Evolutionary conservation across 306 rosid species (phyloP).

Genomic region (Morella rubra): DNA sequence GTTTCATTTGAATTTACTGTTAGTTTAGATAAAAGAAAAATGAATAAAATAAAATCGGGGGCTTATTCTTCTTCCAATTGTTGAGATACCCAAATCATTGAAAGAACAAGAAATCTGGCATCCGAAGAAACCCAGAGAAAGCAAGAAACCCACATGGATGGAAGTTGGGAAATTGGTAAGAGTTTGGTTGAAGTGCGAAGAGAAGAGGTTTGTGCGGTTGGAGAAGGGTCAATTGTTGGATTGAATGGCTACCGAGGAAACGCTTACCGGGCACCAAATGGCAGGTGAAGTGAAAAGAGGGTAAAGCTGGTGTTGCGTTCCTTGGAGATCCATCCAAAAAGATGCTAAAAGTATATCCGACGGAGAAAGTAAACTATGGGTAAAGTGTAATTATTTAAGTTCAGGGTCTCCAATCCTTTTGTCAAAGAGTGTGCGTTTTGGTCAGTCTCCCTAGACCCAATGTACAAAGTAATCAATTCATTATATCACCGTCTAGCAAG

Average conservation of each 20-base stretch:
- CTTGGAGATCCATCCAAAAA: background rate
- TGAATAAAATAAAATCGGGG: no score
- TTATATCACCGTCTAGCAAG: no score
- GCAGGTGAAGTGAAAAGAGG: background rate
- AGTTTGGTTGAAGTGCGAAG: constrained; percentile 6
- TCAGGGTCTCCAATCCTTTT: background rate
- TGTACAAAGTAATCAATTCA: no score
- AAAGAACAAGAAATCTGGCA: background rate
- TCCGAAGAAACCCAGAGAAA: background rate
- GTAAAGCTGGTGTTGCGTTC: background rate
- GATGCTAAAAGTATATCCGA: background rate
- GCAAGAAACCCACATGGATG: background rate
- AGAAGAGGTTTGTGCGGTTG: background rate
- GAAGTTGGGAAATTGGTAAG: constrained; percentile 24
- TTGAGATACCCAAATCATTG: background rate
- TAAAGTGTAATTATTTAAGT: background rate
- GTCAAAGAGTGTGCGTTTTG: background rate
- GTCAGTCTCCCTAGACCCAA: no score
- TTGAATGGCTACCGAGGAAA: background rate
- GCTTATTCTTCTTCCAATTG: no score
- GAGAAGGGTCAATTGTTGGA: constrained; percentile 4
- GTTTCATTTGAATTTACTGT: no score
- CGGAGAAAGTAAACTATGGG: background rate
- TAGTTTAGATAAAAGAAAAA: no score
- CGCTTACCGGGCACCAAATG: background rate